phyloP scores from a whole-genome alignment of 1,284 basidiomycete species.

The Phaffia rhodozyma region DNA sequence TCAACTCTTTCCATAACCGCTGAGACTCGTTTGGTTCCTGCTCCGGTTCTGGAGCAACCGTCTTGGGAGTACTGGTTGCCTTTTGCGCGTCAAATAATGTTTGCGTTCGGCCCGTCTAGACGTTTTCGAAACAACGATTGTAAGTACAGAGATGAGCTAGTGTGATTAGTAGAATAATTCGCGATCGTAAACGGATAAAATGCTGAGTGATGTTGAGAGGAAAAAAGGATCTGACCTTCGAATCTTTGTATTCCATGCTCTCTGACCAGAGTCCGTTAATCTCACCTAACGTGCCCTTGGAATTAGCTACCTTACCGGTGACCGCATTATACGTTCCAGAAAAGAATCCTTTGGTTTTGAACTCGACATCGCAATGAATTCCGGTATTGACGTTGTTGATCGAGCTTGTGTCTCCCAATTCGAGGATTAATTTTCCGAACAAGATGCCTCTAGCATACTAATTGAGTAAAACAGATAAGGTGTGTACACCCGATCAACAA shows the following conservation, averaged over 20 bases:
- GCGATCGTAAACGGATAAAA: background rate
- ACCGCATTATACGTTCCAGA: constrained; percentile 92
- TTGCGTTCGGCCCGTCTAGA: constrained; percentile 54
- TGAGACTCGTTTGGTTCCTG: constrained; percentile 87
- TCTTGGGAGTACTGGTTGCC: constrained; percentile 65
- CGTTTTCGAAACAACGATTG: too few species aligned
- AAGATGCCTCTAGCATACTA: constrained; percentile 85
- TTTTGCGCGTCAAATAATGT: constrained; percentile 73
- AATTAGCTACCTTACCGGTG: constrained; percentile 57
- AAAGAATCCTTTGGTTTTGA: constrained; percentile 96
- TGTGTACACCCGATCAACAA: background rate
- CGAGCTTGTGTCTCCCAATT: constrained; percentile 83
- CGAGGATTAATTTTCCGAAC: constrained; percentile 92
- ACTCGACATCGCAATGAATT: constrained; percentile 74
- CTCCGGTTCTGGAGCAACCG: constrained; percentile 66
- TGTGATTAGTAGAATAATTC: background rate
- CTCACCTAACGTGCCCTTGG: constrained; percentile 65
- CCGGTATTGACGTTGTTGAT: constrained; percentile 70
- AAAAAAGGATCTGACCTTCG: constrained; percentile 41
- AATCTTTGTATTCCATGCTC: constrained; percentile 71
- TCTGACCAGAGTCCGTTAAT: constrained; percentile 85
- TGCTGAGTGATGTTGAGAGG: background rate
- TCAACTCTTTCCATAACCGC: constrained; percentile 73
- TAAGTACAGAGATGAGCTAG: background rate
- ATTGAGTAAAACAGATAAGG: background rate